Conservation (phyloP, 352 stramenopile species). For the Phytopythium delawarense region DNA sequence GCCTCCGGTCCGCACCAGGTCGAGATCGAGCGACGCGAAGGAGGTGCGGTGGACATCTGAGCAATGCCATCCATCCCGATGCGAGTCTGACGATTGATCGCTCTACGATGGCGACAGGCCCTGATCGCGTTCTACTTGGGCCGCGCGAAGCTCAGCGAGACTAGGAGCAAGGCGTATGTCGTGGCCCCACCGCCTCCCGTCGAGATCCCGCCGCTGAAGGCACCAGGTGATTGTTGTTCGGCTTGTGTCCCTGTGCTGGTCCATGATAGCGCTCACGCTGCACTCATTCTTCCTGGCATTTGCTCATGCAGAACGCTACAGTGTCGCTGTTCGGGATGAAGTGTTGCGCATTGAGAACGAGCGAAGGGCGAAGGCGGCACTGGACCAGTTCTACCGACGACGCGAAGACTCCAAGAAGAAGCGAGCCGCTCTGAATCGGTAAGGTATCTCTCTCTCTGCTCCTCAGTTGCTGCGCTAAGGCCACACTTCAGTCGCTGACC, state of each 20-base stretch:
- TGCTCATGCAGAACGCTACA: slow-evolving; percentile 12
- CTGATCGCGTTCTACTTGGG: slow-evolving; percentile 53
- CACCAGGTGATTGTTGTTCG: slow-evolving; percentile 11
- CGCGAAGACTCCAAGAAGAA: slow-evolving; percentile 14
- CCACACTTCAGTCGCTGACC: too few species aligned
- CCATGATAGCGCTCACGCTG: neutral
- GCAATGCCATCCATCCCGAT: too few species aligned
- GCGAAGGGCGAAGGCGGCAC: slow-evolving; percentile 9
- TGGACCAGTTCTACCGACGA: slow-evolving; percentile 21
- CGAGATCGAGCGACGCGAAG: slow-evolving; percentile 26
- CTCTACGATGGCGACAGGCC: slow-evolving; percentile 13
- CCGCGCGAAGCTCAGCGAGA: slow-evolving; percentile 46
- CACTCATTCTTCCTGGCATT: neutral
- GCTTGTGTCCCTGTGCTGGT: neutral
- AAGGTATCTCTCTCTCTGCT: neutral
- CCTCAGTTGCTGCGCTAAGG: neutral
- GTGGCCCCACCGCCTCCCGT: slow-evolving; percentile 10
- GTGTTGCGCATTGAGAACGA: slow-evolving; percentile 16
- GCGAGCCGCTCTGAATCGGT: slow-evolving; percentile 22
- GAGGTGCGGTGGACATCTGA: slow-evolving; percentile 13
- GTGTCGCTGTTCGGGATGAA: slow-evolving; percentile 12
- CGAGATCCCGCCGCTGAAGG: slow-evolving; percentile 25
- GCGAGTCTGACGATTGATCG: neutral
- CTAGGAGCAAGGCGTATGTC: slow-evolving; percentile 33
- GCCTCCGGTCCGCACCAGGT: neutral